Conservation (phyloP, 768 basidiomycete species). For the Phaeolepiota aurea region DNA sequence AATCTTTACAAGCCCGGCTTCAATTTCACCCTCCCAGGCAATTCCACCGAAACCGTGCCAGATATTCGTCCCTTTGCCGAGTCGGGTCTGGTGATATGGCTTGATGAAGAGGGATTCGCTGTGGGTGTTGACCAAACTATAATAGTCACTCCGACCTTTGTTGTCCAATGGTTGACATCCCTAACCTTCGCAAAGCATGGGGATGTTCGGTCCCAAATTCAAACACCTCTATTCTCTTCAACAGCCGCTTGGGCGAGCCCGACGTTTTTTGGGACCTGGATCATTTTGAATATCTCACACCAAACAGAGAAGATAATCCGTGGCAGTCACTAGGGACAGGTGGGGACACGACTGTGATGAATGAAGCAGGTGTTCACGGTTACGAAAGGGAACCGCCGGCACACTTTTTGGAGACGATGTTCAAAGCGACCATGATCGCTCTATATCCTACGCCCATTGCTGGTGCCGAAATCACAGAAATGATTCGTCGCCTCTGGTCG, state of each 20-base stretch:
- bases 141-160: not conserved
- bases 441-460: slow-evolving; percentile 1
- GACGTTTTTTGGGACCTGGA: slow-evolving; percentile 6
- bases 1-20: slow-evolving; percentile 4
- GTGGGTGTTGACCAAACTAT: slow-evolving; percentile 3
- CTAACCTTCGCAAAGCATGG: slow-evolving; percentile 3
- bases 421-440: slow-evolving; percentile 6
- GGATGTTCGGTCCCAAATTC: slow-evolving; percentile 5
- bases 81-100: slow-evolving; percentile 6
- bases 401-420: slow-evolving; percentile 7
- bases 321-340: slow-evolving; percentile 5
- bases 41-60: not conserved
- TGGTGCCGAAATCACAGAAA: slow-evolving; percentile 5
- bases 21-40: slow-evolving; percentile 5
- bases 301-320: slow-evolving; percentile 3
- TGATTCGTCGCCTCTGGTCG: slow-evolving; percentile 5
- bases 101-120: slow-evolving; percentile 6
- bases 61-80: not conserved
- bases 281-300: slow-evolving; percentile 3
- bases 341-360: slow-evolving; percentile 8
- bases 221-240: not conserved
- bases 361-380: slow-evolving; percentile 10
- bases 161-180: not conserved
- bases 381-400: slow-evolving; percentile 8
- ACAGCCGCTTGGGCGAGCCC: slow-evolving; percentile 3